A percentile compares a stretch with the other conserved stretches of the same genome.
phyloP scores from a whole-genome alignment of 345 rosid genomes.

The Populus tremula region DNA sequence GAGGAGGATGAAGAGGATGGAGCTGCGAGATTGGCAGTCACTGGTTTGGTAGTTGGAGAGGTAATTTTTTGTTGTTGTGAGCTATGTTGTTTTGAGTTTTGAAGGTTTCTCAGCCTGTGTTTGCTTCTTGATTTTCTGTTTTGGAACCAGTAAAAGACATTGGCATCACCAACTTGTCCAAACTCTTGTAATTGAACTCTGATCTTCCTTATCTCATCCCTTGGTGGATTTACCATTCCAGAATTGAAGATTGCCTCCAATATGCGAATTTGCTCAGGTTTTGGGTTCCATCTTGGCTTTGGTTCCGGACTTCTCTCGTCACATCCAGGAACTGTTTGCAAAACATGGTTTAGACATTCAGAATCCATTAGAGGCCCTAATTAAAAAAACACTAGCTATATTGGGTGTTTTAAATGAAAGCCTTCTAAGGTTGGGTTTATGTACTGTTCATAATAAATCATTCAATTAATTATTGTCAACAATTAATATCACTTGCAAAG shows the following conservation, averaged over 20 bases:
- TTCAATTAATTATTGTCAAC: background rate
- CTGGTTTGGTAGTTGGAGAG: slow-evolving; percentile 15
- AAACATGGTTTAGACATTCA: background rate
- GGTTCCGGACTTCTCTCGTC: slow-evolving; percentile 97
- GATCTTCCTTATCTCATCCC: slow-evolving; percentile 92
- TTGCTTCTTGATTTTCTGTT: slow-evolving; percentile 97
- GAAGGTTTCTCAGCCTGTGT: slow-evolving; percentile 82
- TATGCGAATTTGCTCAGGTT: slow-evolving; percentile 94
- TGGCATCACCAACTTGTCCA: slow-evolving; percentile 98
- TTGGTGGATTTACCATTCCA: slow-evolving; percentile 98
- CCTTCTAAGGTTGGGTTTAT: background rate
- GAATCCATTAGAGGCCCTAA: background rate
- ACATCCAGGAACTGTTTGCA: slow-evolving; percentile 42
- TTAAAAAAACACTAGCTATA: background rate
- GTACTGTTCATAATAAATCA: background rate
- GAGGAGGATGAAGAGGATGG: slow-evolving; percentile 67
- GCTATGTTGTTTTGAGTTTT: slow-evolving; percentile 49
- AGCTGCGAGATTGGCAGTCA: slow-evolving; percentile 16
- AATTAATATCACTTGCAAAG: background rate
- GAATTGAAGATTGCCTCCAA: slow-evolving; percentile 95
- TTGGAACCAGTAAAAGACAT: slow-evolving; percentile 98
- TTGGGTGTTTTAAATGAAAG: background rate
- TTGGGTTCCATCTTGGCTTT: slow-evolving; percentile 98
- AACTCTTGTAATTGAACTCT: slow-evolving; percentile 87
- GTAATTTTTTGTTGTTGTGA: slow-evolving; percentile 27